Percentiles rank a stretch among this genome's conserved stretches.
These are phyloP conservation scores for Spinellus fusiger DNA, from an alignment of 192 early-diverging fungal genomes.

Conservation along the genomic window DNA sequence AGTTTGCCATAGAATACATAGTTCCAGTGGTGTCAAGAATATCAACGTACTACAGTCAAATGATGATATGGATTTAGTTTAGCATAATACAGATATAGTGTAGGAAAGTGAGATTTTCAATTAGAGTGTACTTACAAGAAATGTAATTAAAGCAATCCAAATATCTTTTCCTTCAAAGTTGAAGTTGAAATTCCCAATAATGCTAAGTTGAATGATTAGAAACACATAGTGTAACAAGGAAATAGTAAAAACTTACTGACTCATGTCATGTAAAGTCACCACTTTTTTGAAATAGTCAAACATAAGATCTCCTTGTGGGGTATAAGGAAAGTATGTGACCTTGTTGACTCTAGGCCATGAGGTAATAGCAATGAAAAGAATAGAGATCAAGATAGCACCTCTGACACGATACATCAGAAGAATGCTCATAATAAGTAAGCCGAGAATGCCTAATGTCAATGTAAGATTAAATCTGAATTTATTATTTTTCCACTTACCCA, in stretches of 20 bases:
- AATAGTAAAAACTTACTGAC: background rate
- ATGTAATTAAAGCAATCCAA: conserved; percentile 77
- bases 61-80: background rate
- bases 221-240: background rate
- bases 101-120: too few relatives aligned
- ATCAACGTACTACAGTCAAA: conserved; percentile 55
- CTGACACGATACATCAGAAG: conserved; percentile 57
- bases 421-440: conserved; percentile 59
- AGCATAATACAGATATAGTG: too few relatives aligned
- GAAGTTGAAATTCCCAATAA: conserved; percentile 57
- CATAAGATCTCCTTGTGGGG: conserved; percentile 44
- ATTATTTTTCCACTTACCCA: conserved; percentile 6
- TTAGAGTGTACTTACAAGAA: conserved; percentile 47
- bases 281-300: conserved; percentile 70
- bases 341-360: conserved; percentile 67
- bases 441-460: conserved; percentile 33
- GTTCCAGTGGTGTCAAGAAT: conserved; percentile 83
- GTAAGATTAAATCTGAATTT: background rate
- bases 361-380: conserved; percentile 62
- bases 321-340: conserved; percentile 75
- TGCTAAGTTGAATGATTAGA: conserved; percentile 14
- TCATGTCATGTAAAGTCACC: conserved; percentile 27
- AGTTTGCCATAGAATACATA: conserved; percentile 78
- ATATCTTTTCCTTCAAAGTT: conserved; percentile 49
- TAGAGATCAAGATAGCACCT: conserved; percentile 67